Conservation (phyloP, 352 stramenopile species). For the Phytophthora chlamydospora region DNA sequence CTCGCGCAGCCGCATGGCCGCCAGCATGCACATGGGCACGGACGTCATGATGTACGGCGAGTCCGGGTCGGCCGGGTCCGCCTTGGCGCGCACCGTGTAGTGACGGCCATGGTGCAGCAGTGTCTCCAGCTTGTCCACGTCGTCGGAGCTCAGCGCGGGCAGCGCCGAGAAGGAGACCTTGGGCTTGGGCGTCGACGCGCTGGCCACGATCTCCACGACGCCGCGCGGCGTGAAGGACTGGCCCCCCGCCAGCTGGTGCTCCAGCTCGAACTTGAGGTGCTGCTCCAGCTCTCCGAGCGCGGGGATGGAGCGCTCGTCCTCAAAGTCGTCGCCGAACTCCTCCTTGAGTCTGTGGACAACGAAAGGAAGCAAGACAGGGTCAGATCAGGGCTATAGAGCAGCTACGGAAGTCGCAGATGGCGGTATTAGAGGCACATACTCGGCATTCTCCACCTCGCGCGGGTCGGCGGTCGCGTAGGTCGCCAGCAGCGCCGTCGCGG, state of each 20-base stretch:
- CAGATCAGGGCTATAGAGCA: conserved; percentile 15
- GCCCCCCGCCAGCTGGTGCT: conserved; percentile 54
- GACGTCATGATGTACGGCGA: conserved; percentile 79
- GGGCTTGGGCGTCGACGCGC: conserved; percentile 56
- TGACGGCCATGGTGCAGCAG: conserved; percentile 55
- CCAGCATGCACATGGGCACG: conserved; percentile 83
- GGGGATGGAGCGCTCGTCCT: conserved; percentile 41
- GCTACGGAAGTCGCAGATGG: not conserved
- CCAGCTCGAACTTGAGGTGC: conserved; percentile 63
- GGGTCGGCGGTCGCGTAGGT: conserved; percentile 45
- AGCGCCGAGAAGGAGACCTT: conserved; percentile 65
- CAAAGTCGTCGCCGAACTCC: conserved; percentile 74
- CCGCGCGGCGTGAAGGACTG: conserved; percentile 55
- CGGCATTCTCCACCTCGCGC: conserved; percentile 63
- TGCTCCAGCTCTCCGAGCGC: conserved; percentile 44
- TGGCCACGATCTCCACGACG: conserved; percentile 67
- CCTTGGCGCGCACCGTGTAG: conserved; percentile 76
- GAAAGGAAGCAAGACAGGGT: not conserved
- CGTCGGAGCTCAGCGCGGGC: conserved; percentile 46
- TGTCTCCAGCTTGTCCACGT: conserved; percentile 53
- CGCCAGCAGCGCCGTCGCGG: conserved; percentile 41
- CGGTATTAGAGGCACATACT: conserved; percentile 41
- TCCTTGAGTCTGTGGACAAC: conserved; percentile 54
- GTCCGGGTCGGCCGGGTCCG: conserved; percentile 57
- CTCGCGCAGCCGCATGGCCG: conserved; percentile 73